Base-by-base conservation (phyloP, 2,329 filamentous ascomycete species). In the Ciborinia camelliae region DNA sequence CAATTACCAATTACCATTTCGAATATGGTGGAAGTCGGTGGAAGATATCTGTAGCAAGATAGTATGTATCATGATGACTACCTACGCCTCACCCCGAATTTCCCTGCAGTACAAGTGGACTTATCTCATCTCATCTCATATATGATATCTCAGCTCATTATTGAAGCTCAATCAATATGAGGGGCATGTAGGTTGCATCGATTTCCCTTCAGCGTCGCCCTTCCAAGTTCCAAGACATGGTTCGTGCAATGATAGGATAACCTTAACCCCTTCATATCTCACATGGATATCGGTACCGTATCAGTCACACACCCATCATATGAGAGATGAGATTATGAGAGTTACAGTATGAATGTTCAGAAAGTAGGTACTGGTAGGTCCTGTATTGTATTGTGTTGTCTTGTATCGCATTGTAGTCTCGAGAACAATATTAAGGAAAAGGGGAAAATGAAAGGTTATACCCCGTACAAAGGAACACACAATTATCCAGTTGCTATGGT, bases 141-240 rank as follows among this genome's bases (percentile, higher is more conserved):
- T n/a, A n/a, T n/a, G n/a, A n/a, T n/a, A n/a, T 54, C n/a, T 12
- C 39, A 41, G 15, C 12, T 41, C 14, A 15, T 41, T 28, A 23
- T 18, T 41, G 35, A 53, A 20, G n/a, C 52, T 54, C 52, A 28
- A 41, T 41, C 15, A 15, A 41, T 28, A 20, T 39, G 52, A 54
- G 35, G 35, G 35, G 52, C 14, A 39, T 28, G 35, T 35, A 37
- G 23, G 23, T 39, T n/a, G 52, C 26, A 35, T 30, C 5, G 9
- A 52, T 52, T 52, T n/a, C 35, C 15, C 50, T 14, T n/a, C 6
- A 18, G 35, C 52, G 4, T 20, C 10, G 23, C 23, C n/a, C 35
- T 41, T 28, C 52, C 35, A 28, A 41, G 52, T 41, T 28, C 52
- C 35, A 28, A 41, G 52, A 55, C 52, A 20, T 55, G 52, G 52